phyloP scores from a whole-genome alignment of 2,329 filamentous ascomycete species.

The Chaetomium sp. region DNA sequence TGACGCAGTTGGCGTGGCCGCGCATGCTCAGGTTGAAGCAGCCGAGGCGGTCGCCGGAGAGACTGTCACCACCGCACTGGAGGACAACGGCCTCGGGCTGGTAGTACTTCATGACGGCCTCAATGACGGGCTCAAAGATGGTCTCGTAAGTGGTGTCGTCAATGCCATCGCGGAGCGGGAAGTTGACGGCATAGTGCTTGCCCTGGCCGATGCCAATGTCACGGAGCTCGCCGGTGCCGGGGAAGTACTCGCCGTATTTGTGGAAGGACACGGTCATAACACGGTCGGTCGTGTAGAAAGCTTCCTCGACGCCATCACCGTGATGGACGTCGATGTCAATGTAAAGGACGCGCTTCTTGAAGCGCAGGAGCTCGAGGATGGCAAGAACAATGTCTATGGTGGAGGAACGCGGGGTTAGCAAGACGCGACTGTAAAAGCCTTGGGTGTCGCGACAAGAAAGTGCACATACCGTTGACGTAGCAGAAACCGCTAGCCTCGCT shows the following conservation, averaged over 20 bases:
- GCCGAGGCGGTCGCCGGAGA: constrained; percentile 88
- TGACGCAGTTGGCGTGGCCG: constrained; percentile 90
- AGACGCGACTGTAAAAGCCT: background rate
- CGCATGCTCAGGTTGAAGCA: constrained; percentile 98
- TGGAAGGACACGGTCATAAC: constrained; percentile 92
- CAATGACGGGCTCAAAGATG: constrained; percentile 86
- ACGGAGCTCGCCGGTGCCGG: constrained; percentile 79
- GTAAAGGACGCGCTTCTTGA: constrained; percentile 93
- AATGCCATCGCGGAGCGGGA: constrained; percentile 85
- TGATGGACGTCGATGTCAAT: constrained; percentile 89
- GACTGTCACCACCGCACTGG: constrained; percentile 90
- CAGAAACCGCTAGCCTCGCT: constrained; percentile 95
- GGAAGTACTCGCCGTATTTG: constrained; percentile 96
- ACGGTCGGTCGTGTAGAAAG: constrained; percentile 76
- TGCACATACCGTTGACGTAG: constrained; percentile 87
- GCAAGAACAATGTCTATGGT: constrained; percentile 82
- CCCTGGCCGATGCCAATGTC: constrained; percentile 83
- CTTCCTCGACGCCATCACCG: constrained; percentile 78
- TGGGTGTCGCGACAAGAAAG: constrained; percentile 26
- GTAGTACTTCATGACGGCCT: constrained; percentile 80
- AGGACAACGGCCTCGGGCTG: constrained; percentile 87
- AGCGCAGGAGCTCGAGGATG: constrained; percentile 83
- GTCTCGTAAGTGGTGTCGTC: constrained; percentile 83
- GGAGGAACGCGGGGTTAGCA: background rate
- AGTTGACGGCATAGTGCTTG: constrained; percentile 86